Percentiles rank a stretch among this genome's conserved stretches.
Conservation (phyloP, 345 rosid genomes). For the Ceriops zippeliana region DNA sequence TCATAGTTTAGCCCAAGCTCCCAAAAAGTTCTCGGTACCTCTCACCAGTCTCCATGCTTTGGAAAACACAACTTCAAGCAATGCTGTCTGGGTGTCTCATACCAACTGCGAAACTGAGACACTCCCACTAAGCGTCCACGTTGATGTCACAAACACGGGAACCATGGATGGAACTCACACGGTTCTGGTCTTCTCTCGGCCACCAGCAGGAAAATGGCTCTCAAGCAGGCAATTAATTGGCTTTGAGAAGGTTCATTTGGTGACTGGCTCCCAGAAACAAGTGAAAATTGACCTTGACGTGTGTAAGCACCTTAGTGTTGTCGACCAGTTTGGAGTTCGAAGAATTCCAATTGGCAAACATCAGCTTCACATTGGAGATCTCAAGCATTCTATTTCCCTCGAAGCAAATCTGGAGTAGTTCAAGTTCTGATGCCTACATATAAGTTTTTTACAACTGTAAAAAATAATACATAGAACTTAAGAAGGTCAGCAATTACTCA, state of each 20-base stretch:
- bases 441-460: background rate
- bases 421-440: constrained; percentile 14
- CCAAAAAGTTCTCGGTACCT: constrained; percentile 39
- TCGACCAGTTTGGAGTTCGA: constrained; percentile 66
- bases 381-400: constrained; percentile 74
- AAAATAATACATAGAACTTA: background rate
- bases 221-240: constrained; percentile 56
- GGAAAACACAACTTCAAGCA: constrained; percentile 37
- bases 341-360: constrained; percentile 91
- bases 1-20: constrained; percentile 43
- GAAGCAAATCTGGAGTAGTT: constrained; percentile 41
- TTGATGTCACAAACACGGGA: constrained; percentile 71
- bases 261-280: constrained; percentile 46
- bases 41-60: constrained; percentile 32
- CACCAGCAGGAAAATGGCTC: constrained; percentile 53
- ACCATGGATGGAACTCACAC: constrained; percentile 69
- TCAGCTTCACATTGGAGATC: constrained; percentile 61
- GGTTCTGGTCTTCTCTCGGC: constrained; percentile 55
- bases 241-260: constrained; percentile 61
- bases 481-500: background rate
- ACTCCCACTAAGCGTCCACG: constrained; percentile 40
- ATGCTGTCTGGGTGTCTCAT: constrained; percentile 47
- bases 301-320: constrained; percentile 78
- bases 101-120: constrained; percentile 43
- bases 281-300: constrained; percentile 52